Base-by-base conservation (phyloP, 306 rosid genomes). In the Betula pendula region DNA sequence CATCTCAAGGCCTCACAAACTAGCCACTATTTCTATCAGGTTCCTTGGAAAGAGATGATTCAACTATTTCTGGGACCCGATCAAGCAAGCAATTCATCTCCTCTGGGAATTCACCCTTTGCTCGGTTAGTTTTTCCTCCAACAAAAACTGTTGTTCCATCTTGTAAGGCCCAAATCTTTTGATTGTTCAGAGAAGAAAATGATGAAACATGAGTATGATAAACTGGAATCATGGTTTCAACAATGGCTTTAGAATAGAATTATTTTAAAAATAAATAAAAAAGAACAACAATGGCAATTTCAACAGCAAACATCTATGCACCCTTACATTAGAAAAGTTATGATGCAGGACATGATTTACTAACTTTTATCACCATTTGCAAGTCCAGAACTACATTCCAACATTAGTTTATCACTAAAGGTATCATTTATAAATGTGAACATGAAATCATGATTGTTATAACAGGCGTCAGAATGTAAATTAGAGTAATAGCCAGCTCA, bases 81-180 rank as follows among this genome's bases (percentile, higher is more conserved):
- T 95, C 93, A 73, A 92, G 97, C 77, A 95, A 84, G n/a, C 83
- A 85, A 76, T 89, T 83, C 93, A 95, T 89, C 79, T 92, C 93
- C 2, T 88, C 92, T 5, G 97, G 89, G 80, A 95, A 95, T 80
- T 92, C 98, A 29, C 84, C 74, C 87, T 92, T 90, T 50, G 97
- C 97, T 69, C 96, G 89, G 67, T 95, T 95, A 25, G 93, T 92
- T 85, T 92, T 95, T 70, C 96, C 96, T 72, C 97, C 98, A 15
- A 95, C 55, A 5, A 90, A 72, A 70, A 92, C 97, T 8, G 86
- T 69, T 38, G 97, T 92, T 58, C 97, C 98, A 75, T 95, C 96
- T 95, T 95, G 97, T 66, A 92, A 82, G 17, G 93, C 97, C 97
- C 98, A 95, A 80, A 95, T 81, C 98, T 95, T 88, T 85, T 76